Evolutionary conservation across 202 grass and related monocot genomes (phyloP).

Genomic region (Zoysia matrella): DNA sequence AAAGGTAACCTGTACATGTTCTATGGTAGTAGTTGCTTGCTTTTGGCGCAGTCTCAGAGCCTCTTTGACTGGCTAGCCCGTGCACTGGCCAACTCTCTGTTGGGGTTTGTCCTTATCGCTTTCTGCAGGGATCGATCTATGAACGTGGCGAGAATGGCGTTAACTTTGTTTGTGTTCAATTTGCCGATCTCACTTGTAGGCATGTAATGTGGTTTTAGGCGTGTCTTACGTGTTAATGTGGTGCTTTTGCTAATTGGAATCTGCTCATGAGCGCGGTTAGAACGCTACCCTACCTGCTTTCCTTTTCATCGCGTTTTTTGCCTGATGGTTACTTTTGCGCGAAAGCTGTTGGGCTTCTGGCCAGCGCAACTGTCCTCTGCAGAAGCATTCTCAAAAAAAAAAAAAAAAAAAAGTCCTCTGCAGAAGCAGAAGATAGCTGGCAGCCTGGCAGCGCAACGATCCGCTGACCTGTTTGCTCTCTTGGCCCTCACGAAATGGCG

Average conservation of each 20-base stretch:
- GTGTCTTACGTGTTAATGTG: background rate
- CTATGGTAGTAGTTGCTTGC: background rate
- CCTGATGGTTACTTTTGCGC: background rate
- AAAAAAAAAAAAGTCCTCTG: too few relatives aligned
- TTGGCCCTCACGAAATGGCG: slow-evolving; percentile 13
- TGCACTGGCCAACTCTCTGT: background rate
- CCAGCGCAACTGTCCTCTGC: slow-evolving; percentile 1
- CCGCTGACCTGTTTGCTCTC: slow-evolving; percentile 18
- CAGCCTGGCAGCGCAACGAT: slow-evolving; percentile 10
- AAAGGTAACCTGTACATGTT: background rate
- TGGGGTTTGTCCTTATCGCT: background rate
- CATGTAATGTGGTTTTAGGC: background rate
- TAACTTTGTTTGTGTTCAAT: too few relatives aligned
- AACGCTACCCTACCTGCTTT: too few relatives aligned
- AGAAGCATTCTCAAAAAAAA: too few relatives aligned
- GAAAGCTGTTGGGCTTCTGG: slow-evolving; percentile 4
- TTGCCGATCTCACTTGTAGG: too few relatives aligned
- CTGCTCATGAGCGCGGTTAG: background rate
- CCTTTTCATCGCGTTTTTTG: background rate
- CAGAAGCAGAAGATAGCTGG: background rate
- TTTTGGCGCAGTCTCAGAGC: background rate
- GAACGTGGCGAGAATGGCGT: too few relatives aligned
- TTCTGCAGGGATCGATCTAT: background rate
- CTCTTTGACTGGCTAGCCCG: background rate
- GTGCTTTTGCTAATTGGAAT: background rate